phyloP scores from a whole-genome alignment of 345 rosid species.

The Moricandia moricandioides region DNA sequence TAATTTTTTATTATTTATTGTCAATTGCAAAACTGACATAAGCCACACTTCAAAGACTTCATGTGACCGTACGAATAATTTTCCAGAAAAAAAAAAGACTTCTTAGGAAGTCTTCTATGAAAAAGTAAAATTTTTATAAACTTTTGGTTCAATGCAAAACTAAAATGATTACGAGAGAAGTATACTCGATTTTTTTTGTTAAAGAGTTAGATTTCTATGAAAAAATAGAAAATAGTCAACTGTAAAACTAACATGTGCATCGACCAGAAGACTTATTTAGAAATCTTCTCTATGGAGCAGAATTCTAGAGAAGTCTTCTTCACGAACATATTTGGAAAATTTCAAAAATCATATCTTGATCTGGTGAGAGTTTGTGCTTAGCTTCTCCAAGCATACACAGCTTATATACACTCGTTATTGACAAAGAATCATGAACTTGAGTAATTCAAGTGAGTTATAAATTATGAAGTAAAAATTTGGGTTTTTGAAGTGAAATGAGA shows the following conservation, averaged over 20 bases:
- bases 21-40: background rate
- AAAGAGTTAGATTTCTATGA: no score
- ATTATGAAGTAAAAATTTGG: background rate
- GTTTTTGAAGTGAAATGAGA: background rate
- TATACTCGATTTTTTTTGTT: no score
- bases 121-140: no score
- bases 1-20: background rate
- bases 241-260: background rate
- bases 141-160: no score
- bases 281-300: no score
- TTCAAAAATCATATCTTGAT: background rate
- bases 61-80: background rate
- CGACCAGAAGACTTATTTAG: no score
- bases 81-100: background rate
- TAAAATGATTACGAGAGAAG: no score
- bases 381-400: background rate
- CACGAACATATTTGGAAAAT: background rate
- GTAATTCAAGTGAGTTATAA: background rate
- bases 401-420: no score
- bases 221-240: no score
- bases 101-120: background rate
- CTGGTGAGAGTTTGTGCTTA: background rate
- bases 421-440: background rate
- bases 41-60: background rate
- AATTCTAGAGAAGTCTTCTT: background rate